Conservation (phyloP, 768 basidiomycete genomes). For the Cystobasidium onofrii region DNA sequence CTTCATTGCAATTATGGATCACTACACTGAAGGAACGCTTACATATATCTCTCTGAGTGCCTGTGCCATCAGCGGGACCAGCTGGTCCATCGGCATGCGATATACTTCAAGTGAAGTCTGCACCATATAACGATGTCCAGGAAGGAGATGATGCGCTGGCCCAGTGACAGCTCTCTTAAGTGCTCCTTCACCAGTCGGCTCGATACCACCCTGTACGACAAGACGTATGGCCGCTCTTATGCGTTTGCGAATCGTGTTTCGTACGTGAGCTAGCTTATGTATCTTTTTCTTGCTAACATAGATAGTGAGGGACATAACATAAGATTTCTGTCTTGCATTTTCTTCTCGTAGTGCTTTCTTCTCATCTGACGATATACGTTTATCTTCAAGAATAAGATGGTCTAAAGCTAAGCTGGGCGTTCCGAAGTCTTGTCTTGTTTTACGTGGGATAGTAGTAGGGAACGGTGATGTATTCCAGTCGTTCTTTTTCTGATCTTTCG, state of each 20-base stretch:
- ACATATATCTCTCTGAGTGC: slow-evolving; percentile 1
- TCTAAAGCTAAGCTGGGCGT: background rate
- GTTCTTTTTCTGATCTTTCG: background rate
- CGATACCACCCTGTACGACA: background rate
- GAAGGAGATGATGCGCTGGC: slow-evolving; percentile 17
- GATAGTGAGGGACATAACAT: slow-evolving; percentile 16
- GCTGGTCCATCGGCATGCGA: background rate
- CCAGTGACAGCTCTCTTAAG: background rate
- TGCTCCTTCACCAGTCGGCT: background rate
- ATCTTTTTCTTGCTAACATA: background rate
- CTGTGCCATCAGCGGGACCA: background rate
- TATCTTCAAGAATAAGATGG: background rate
- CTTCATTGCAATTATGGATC: background rate
- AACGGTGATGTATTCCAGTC: background rate
- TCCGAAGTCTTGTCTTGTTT: background rate
- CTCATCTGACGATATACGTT: background rate
- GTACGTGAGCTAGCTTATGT: slow-evolving; percentile 3
- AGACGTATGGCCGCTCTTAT: background rate
- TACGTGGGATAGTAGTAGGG: background rate
- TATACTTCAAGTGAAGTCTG: slow-evolving; percentile 19
- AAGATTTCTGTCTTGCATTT: background rate
- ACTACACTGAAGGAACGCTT: background rate
- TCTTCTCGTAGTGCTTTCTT: background rate
- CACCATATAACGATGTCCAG: slow-evolving; percentile 5
- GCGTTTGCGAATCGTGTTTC: background rate